phyloP scores from a whole-genome alignment of 306 rosid species.

The Pyrus pyrifolia region DNA sequence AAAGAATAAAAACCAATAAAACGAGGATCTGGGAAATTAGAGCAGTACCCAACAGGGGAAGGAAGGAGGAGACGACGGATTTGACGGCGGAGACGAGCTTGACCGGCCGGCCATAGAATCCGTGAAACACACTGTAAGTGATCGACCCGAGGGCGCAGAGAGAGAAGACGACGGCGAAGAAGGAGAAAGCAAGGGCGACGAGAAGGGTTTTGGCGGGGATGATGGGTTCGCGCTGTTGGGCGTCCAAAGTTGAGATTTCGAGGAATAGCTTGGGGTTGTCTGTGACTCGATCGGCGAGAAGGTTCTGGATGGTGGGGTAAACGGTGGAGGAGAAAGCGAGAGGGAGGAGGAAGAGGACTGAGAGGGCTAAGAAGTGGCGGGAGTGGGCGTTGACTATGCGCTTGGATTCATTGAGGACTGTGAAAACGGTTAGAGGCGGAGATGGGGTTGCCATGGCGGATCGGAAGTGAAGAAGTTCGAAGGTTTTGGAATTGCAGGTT shows the following conservation, averaged over 20 bases:
- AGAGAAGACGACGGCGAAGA: constrained; percentile 25
- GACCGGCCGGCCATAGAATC: constrained; percentile 43
- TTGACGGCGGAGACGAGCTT: constrained; percentile 37
- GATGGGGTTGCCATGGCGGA: constrained; percentile 16
- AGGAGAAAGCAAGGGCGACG: constrained; percentile 11
- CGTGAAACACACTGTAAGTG: constrained; percentile 45
- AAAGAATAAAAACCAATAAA: not conserved
- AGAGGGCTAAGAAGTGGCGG: constrained; percentile 51
- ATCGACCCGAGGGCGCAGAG: constrained; percentile 38
- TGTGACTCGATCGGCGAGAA: constrained; percentile 14
- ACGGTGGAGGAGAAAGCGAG: constrained; percentile 34
- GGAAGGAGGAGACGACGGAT: constrained; percentile 32
- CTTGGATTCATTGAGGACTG: constrained; percentile 30
- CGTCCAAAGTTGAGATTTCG: not conserved
- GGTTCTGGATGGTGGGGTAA: constrained; percentile 29
- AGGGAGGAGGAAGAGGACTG: constrained; percentile 57
- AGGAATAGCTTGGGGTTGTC: constrained; percentile 11
- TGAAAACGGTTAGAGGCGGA: constrained; percentile 12
- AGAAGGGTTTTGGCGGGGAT: not conserved
- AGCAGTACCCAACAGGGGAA: constrained; percentile 34
- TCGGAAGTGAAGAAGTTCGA: not conserved
- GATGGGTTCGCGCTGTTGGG: not conserved
- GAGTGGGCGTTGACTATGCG: constrained; percentile 43
- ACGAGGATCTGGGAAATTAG: constrained; percentile 13
- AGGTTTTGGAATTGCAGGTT: not conserved